phyloP scores from a whole-genome alignment of 78 protist genomes.

The slime mould (Dictyostelium discoideum) region DNA sequence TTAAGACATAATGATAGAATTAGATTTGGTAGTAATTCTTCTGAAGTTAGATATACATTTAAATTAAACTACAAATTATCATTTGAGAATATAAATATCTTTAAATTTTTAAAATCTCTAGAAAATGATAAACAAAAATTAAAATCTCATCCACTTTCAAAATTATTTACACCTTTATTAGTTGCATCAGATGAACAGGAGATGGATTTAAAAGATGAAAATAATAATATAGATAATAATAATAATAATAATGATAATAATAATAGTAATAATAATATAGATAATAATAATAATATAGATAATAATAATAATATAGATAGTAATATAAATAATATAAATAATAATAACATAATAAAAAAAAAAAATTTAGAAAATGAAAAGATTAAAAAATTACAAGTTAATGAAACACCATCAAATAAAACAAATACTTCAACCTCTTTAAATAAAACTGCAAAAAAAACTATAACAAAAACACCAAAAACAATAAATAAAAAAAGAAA shows the following conservation, averaged over 20 bases:
- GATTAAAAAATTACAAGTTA: neutral
- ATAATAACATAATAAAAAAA: too few species aligned
- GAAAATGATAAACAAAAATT: neutral
- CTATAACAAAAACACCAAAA: neutral
- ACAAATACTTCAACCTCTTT: neutral
- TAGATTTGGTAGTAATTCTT: neutral
- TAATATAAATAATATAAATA: too few species aligned
- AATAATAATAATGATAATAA: too few species aligned
- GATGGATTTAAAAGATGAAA: too few species aligned
- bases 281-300: too few species aligned
- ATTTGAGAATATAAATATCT: neutral
- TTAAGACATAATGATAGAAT: constrained; percentile 7
- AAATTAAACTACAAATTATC: neutral
- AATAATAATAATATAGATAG: too few species aligned
- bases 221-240: too few species aligned
- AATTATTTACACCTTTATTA: constrained; percentile 8
- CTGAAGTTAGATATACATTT: constrained; percentile 10
- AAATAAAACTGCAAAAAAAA: neutral
- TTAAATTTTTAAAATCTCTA: neutral
- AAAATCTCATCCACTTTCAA: neutral
- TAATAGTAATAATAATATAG: too few species aligned
- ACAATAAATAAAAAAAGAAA: neutral
- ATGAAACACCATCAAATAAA: neutral
- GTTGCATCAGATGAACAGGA: neutral
- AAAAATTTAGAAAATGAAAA: neutral